A percentile compares a stretch with the other conserved stretches of the same genome.
phyloP scores from a whole-genome alignment of 2,329 filamentous ascomycete genomes.

The Alternaria viburni region DNA sequence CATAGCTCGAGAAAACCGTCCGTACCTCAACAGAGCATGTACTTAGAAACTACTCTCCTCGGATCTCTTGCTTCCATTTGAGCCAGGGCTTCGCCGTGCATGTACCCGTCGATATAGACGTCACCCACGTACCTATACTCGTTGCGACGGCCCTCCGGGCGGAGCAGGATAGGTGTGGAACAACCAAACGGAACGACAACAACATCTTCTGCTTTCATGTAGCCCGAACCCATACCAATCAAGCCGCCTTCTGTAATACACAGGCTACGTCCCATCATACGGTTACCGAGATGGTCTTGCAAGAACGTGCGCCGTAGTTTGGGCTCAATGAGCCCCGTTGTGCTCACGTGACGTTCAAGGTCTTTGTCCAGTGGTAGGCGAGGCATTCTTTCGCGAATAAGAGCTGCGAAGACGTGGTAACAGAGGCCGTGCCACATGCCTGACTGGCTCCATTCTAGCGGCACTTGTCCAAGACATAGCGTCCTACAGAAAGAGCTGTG shows the following conservation, averaged over 20 bases:
- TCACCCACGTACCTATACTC: constrained; percentile 2
- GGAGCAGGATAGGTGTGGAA: not conserved
- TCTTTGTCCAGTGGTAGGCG: not conserved
- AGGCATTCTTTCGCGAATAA: not conserved
- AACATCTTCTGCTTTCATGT: not conserved
- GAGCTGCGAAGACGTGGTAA: not conserved
- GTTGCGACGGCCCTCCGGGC: not conserved
- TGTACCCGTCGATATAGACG: not conserved
- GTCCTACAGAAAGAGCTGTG: not conserved
- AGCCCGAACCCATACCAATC: not conserved
- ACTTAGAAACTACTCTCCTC: not conserved
- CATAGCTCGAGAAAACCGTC: too few species aligned
- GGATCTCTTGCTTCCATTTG: not conserved
- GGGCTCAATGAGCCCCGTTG: not conserved
- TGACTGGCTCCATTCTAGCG: not conserved
- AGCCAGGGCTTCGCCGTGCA: constrained; percentile 1
- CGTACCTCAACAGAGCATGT: not conserved
- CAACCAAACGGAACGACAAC: not conserved
- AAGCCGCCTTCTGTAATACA: not conserved
- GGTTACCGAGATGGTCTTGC: not conserved
- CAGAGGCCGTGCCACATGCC: not conserved
- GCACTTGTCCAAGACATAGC: not conserved
- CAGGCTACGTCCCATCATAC: not conserved
- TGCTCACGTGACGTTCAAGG: not conserved
- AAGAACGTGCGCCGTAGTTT: not conserved